These are phyloP conservation scores for Cercospora zeae-maydis DNA, from an alignment of 2,329 filamentous ascomycete genomes.

Conservation along the genomic window DNA sequence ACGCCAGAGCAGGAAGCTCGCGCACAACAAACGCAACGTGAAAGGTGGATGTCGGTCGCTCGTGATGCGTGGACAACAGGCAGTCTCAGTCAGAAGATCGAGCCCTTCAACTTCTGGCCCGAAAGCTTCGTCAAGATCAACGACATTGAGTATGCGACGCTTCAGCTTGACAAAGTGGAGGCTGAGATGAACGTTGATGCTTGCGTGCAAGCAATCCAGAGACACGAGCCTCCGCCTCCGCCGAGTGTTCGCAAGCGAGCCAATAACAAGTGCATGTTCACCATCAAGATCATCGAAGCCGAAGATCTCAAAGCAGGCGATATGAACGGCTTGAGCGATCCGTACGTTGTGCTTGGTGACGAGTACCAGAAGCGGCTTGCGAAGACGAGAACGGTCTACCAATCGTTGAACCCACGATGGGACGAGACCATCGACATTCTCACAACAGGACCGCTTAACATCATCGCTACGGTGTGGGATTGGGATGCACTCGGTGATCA, in stretches of 20 bases:
- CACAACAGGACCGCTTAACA: constrained; percentile 83
- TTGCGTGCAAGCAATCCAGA: constrained; percentile 77
- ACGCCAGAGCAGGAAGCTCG: constrained; percentile 82
- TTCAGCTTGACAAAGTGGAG: constrained; percentile 87
- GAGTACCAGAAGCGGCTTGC: constrained; percentile 96
- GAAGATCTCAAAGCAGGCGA: constrained; percentile 99
- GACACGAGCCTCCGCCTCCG: constrained; percentile 67
- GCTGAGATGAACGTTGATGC: constrained; percentile 85
- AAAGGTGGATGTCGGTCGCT: constrained; percentile 88
- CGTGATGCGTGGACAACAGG: constrained; percentile 77
- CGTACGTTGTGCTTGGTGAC: constrained; percentile 93
- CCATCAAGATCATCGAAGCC: constrained; percentile 96
- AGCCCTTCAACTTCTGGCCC: constrained; percentile 94
- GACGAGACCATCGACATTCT: constrained; percentile 96
- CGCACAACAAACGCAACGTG: constrained; percentile 74
- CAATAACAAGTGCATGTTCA: constrained; percentile 90
- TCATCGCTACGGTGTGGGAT: constrained; percentile 97
- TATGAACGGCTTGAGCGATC: constrained; percentile 88
- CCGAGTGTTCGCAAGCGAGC: constrained; percentile 57
- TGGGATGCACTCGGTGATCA: constrained; percentile 97
- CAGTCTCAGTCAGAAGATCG: constrained; percentile 80
- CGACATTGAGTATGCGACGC: constrained; percentile 92
- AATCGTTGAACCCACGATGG: constrained; percentile 90
- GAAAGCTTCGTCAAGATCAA: constrained; percentile 98
- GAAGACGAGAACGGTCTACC: constrained; percentile 89